A percentile compares a stretch with the other conserved stretches of the same genome.
Conservation (phyloP, 225 moss, liverwort and hornwort species). For the Marchantia polymorpha region DNA sequence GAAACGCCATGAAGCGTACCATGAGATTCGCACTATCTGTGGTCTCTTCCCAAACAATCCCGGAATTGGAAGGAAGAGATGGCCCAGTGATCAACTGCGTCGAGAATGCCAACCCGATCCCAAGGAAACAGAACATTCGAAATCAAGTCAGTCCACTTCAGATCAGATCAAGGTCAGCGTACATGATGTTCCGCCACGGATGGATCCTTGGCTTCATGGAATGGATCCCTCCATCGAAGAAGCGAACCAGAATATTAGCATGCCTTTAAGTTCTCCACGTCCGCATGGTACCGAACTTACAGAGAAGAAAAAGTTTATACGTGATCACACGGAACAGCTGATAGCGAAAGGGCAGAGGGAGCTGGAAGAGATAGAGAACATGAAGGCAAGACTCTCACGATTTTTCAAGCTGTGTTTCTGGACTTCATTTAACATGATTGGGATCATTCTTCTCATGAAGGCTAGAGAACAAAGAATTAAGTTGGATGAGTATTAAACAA, state of each 20-base stretch:
- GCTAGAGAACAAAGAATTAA: too few species aligned
- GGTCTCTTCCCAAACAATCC: slow-evolving; percentile 6
- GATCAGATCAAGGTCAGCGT: slow-evolving; percentile 2
- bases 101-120: background rate
- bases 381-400: background rate
- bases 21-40: slow-evolving; percentile 11
- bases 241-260: background rate
- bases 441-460: too few species aligned
- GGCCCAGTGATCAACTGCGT: background rate
- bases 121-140: background rate
- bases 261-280: background rate
- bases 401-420: background rate
- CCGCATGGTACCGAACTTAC: background rate
- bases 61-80: slow-evolving; percentile 12
- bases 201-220: background rate
- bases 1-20: background rate
- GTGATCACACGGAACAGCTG: too few species aligned
- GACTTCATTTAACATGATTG: background rate
- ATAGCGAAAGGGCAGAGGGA: background rate
- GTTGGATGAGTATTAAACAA: too few species aligned
- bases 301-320: background rate
- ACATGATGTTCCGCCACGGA: background rate
- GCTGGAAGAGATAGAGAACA: background rate
- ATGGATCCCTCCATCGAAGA: background rate
- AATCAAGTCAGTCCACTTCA: background rate